Evolutionary conservation across 1,284 basidiomycete species (phyloP), one percentile per base, ranked within the genome.

Genomic region (Sporisorium iseilematis-ciliati): DNA sequence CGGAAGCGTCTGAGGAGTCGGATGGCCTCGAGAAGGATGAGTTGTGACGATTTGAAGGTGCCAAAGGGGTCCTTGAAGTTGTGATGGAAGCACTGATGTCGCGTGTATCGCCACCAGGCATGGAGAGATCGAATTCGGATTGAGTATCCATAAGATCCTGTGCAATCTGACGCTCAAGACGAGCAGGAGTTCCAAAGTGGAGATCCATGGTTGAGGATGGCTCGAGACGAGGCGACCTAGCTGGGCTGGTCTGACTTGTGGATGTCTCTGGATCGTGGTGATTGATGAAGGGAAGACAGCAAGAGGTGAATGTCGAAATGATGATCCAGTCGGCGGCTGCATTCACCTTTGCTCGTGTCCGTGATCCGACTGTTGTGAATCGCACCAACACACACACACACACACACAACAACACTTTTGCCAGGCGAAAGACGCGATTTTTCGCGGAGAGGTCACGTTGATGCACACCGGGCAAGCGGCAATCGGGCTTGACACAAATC

Each of bases 141-240:
- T 76, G 74, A 14, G 65, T 67, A 16, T 65, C 61, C 57, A 76
- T 53, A 23, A 76, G 69, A 33, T 76, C 69, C 33, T 76, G 74
- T 23, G 74, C 74, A 21, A 76, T 76, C 53, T 76, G 74, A 43
- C 74, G 69, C 74, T 76, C 74, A 7, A 76, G 65, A 21, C 74
- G 68, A 58, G 74, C 69, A 7, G 74, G 74, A 10, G 74, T 76
- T 18, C 69, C 74, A 38, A 76, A 76, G 57, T 76, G 41, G 40
- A 76, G 58, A 48, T 76, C 65, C 74, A 76, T 76, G n/a, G n/a
- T 65, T 33, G 31, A 4, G 20, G 49, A 35, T 45, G 1, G 10
- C 18, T 16, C 33, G 48, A 52, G 11, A 25, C 25, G 29, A 31
- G 35, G 35, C 12, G 35, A 29, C 18, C 12, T 43, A 8, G 48